phyloP scores from a whole-genome alignment of 805 yeast species.

The Pichia ethanolica region DNA sequence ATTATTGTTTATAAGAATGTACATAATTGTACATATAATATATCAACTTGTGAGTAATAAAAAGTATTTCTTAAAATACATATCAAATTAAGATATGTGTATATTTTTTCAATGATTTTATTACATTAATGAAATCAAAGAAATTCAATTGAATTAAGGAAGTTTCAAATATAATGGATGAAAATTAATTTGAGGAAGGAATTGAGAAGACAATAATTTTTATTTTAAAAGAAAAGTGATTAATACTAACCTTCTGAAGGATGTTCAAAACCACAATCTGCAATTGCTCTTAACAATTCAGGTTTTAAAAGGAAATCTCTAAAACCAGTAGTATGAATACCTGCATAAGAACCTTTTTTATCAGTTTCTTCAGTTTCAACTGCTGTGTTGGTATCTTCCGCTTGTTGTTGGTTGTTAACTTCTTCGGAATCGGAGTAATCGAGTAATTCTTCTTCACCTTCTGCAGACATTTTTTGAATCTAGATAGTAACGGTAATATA shows the following conservation, averaged over 20 bases:
- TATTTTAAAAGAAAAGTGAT: not conserved
- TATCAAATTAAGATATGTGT: no score
- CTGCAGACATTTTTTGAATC: constrained; percentile 63
- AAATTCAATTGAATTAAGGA: not conserved
- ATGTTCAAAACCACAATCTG: constrained; percentile 99
- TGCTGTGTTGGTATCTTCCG: constrained; percentile 34
- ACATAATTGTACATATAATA: no score
- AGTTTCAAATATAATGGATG: not conserved
- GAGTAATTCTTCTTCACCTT: constrained; percentile 98
- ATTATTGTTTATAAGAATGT: no score
- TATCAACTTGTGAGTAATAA: no score
- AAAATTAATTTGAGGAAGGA: not conserved
- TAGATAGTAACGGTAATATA: no score
- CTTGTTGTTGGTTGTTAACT: constrained; percentile 41
- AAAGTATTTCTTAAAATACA: no score
- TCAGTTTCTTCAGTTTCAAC: constrained; percentile 51
- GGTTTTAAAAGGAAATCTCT: constrained; percentile 96
- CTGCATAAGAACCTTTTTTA: constrained; percentile 96
- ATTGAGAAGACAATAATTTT: not conserved
- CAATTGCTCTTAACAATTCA: constrained; percentile 93
- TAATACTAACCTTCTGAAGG: constrained; percentile 90
- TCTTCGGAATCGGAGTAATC: constrained; percentile 99
- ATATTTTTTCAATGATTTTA: no score
- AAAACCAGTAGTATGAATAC: constrained; percentile 97
- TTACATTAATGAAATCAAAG: no score